Conservation (phyloP, 306 rosid species). For the Elaeagnus macrophylla region DNA sequence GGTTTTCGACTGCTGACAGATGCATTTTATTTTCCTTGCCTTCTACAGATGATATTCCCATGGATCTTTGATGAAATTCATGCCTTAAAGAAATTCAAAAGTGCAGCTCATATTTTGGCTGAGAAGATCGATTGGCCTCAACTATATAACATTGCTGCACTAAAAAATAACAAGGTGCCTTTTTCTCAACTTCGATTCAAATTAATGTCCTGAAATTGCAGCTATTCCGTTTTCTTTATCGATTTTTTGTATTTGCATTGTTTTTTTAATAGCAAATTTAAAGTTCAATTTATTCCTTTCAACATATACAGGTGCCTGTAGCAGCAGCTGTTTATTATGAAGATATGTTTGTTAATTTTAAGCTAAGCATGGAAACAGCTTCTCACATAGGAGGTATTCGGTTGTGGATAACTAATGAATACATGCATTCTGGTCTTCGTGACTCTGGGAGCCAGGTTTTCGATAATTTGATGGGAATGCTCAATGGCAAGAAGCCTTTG, state of each 20-base stretch:
- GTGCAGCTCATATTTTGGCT: slow-evolving; percentile 61
- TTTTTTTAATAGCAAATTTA: too few relatives aligned
- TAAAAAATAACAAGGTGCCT: slow-evolving; percentile 66
- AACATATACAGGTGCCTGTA: slow-evolving; percentile 65
- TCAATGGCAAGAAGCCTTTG: slow-evolving; percentile 79
- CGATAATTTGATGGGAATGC: slow-evolving; percentile 74
- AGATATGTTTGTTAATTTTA: slow-evolving; percentile 71
- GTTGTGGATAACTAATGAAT: slow-evolving; percentile 79
- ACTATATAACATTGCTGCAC: slow-evolving; percentile 46
- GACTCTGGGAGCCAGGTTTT: slow-evolving; percentile 68
- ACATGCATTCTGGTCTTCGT: slow-evolving; percentile 93
- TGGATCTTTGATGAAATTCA: slow-evolving; percentile 99
- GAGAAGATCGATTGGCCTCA: slow-evolving; percentile 82
- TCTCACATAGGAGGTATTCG: slow-evolving; percentile 75
- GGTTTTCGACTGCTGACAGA: not conserved
- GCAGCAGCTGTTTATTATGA: slow-evolving; percentile 91
- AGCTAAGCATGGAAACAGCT: slow-evolving; percentile 71
- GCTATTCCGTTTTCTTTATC: not conserved
- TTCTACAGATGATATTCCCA: slow-evolving; percentile 75
- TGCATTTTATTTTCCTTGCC: slow-evolving; percentile 14
- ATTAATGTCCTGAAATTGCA: slow-evolving; percentile 4
- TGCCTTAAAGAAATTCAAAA: slow-evolving; percentile 65
- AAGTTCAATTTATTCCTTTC: not conserved
- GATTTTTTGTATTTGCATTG: too few relatives aligned
- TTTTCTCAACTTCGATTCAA: not conserved